Percentiles rank a stretch among this genome's conserved stretches.
These are phyloP conservation scores for Pyrenochaeta sp. DNA, from an alignment of 2,329 filamentous ascomycete genomes.

Conservation along the genomic window DNA sequence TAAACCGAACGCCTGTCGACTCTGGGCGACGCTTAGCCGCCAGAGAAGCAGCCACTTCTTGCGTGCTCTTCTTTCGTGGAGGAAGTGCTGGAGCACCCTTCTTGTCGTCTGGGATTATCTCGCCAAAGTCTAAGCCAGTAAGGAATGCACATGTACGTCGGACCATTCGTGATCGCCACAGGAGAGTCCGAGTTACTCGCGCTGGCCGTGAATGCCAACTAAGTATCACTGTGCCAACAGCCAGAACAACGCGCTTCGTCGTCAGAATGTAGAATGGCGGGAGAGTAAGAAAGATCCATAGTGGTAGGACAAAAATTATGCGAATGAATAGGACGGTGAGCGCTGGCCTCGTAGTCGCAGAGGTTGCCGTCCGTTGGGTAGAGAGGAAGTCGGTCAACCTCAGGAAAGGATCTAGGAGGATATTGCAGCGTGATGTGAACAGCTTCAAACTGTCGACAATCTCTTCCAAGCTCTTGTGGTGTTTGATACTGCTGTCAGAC, in stretches of 20 bases:
- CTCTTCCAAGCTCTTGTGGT: slow-evolving; percentile 95
- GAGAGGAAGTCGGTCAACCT: slow-evolving; percentile 92
- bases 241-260: slow-evolving; percentile 81
- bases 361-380: slow-evolving; percentile 87
- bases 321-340: slow-evolving; percentile 89
- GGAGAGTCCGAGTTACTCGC: slow-evolving; percentile 81
- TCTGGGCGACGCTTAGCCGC: slow-evolving; percentile 50
- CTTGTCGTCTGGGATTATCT: slow-evolving; percentile 35
- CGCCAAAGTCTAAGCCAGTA: slow-evolving; percentile 80
- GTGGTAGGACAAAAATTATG: slow-evolving; percentile 83
- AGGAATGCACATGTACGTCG: slow-evolving; percentile 73
- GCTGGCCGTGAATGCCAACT: slow-evolving; percentile 93
- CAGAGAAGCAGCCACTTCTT: slow-evolving; percentile 57
- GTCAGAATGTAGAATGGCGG: slow-evolving; percentile 87
- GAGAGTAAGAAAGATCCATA: slow-evolving; percentile 85
- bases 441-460: slow-evolving; percentile 93
- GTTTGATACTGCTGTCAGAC: slow-evolving; percentile 71
- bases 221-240: slow-evolving; percentile 82
- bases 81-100: slow-evolving; percentile 47
- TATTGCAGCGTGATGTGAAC: slow-evolving; percentile 90
- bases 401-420: slow-evolving; percentile 86
- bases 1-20: slow-evolving; percentile 88
- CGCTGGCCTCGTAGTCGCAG: slow-evolving; percentile 87
- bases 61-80: slow-evolving; percentile 54
- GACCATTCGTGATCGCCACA: slow-evolving; percentile 86